Evolutionary conservation across 2,329 filamentous ascomycete species (phyloP).

Genomic region (Talaromyces sp.): DNA sequence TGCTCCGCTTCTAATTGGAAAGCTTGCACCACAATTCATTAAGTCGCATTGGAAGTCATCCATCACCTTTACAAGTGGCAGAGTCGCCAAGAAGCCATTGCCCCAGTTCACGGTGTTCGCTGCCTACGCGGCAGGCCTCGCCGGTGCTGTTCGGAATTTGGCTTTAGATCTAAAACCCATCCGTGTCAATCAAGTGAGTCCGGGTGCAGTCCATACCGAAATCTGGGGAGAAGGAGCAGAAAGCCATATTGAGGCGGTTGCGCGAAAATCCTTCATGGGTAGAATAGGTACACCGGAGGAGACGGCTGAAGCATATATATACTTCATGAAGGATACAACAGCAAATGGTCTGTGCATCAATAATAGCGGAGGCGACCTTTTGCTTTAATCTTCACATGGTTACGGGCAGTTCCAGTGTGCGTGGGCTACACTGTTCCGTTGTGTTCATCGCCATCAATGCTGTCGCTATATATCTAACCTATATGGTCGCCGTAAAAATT

Average conservation of each 20-base stretch:
- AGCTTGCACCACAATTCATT: slow-evolving; percentile 47
- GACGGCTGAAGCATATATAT: slow-evolving; percentile 48
- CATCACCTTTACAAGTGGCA: slow-evolving; percentile 54
- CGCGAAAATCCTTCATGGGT: slow-evolving; percentile 25
- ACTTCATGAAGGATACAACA: slow-evolving; percentile 35
- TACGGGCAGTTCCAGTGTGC: not conserved
- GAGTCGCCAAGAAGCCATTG: slow-evolving; percentile 44
- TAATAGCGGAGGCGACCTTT: slow-evolving; percentile 33
- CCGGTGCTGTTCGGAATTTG: slow-evolving; percentile 53
- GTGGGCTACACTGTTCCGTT: not conserved
- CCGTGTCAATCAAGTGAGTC: slow-evolving; percentile 59
- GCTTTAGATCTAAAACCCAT: slow-evolving; percentile 62
- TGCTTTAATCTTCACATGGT: not conserved
- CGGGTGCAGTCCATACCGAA: slow-evolving; percentile 53
- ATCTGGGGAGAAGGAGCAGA: slow-evolving; percentile 34
- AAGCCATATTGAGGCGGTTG: slow-evolving; percentile 21
- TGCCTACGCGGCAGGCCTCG: slow-evolving; percentile 25
- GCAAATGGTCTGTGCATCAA: slow-evolving; percentile 40
- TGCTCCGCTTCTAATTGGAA: slow-evolving; percentile 49
- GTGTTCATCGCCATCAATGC: not conserved
- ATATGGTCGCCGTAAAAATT: slow-evolving; percentile 36
- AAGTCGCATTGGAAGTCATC: slow-evolving; percentile 42
- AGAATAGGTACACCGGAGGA: slow-evolving; percentile 41
- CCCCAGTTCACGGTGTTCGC: slow-evolving; percentile 33
- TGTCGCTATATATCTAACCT: slow-evolving; percentile 23